Percentiles rank a stretch among this genome's conserved stretches.
These are phyloP conservation scores for Durio zibethinus DNA, from an alignment of 345 rosid genomes.

Conservation along the genomic window DNA sequence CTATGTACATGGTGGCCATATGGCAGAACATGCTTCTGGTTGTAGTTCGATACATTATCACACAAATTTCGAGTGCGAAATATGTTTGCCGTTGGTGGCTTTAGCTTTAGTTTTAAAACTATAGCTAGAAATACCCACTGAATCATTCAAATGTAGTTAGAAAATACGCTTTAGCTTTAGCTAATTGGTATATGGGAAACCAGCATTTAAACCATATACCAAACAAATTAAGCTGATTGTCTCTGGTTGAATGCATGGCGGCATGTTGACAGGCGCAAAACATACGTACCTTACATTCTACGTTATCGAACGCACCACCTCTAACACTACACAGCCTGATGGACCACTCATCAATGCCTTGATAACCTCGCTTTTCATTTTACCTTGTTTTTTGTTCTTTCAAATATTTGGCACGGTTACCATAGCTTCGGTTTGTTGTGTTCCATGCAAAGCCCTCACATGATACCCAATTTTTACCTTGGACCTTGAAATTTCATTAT, in stretches of 20 bases:
- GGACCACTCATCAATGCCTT: slow-evolving; percentile 25
- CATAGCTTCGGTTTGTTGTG: slow-evolving; percentile 3
- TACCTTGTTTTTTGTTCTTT: neutral
- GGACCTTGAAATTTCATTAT: slow-evolving; percentile 9
- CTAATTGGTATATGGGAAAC: neutral
- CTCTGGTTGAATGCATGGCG: slow-evolving; percentile 48
- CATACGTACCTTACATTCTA: slow-evolving; percentile 52
- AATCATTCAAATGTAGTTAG: neutral
- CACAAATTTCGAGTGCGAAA: neutral
- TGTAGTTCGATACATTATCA: neutral
- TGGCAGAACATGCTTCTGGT: slow-evolving; percentile 10
- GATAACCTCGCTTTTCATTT: neutral
- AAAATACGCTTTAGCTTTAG: neutral
- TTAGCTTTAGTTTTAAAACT: neutral
- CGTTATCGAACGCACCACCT: slow-evolving; percentile 28
- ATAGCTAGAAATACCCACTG: slow-evolving; percentile 16
- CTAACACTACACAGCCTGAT: neutral
- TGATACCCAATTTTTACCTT: slow-evolving; percentile 8
- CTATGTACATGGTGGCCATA: neutral
- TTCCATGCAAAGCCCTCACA: neutral
- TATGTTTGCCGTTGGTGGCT: slow-evolving; percentile 7
- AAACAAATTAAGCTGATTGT: slow-evolving; percentile 12
- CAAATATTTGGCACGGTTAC: neutral
- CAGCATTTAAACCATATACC: neutral
- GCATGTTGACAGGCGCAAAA: slow-evolving; percentile 71